These are phyloP conservation scores for Coprinellus micaceus DNA, from an alignment of 768 basidiomycete genomes.

Conservation along the genomic window DNA sequence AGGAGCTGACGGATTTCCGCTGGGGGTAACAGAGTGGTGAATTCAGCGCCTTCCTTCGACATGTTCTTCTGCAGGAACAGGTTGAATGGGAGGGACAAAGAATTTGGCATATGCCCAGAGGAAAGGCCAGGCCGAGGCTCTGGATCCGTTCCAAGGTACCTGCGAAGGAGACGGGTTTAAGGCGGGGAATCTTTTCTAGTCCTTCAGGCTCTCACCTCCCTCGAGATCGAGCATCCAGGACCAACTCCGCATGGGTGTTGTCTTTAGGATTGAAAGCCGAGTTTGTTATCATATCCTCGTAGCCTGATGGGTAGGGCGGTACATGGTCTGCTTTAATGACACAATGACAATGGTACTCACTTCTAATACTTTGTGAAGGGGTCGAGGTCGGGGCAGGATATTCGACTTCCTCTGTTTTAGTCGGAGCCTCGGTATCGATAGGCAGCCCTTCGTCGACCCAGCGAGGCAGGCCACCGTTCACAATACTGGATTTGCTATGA, in stretches of 20 bases:
- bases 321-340: background rate
- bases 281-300: constrained; percentile 79
- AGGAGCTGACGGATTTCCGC: constrained; percentile 59
- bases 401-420: constrained; percentile 21
- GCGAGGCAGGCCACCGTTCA: constrained; percentile 89
- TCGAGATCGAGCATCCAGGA: constrained; percentile 84
- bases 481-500: constrained; percentile 78
- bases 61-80: constrained; percentile 53
- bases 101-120: constrained; percentile 90
- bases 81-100: constrained; percentile 81
- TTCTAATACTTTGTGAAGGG: constrained; percentile 47
- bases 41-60: constrained; percentile 41
- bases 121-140: constrained; percentile 88
- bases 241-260: constrained; percentile 53
- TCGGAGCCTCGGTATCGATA: constrained; percentile 38
- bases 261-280: constrained; percentile 43
- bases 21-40: constrained; percentile 56
- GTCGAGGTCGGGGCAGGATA: constrained; percentile 54
- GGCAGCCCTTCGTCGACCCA: constrained; percentile 69
- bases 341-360: constrained; percentile 30
- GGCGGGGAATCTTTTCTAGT: background rate
- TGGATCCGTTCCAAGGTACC: constrained; percentile 76
- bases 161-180: constrained; percentile 25
- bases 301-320: constrained; percentile 46
- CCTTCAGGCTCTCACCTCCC: constrained; percentile 53